Conservation (phyloP, 1,139 yeast genomes). For the Geotrichum klebahnii region DNA sequence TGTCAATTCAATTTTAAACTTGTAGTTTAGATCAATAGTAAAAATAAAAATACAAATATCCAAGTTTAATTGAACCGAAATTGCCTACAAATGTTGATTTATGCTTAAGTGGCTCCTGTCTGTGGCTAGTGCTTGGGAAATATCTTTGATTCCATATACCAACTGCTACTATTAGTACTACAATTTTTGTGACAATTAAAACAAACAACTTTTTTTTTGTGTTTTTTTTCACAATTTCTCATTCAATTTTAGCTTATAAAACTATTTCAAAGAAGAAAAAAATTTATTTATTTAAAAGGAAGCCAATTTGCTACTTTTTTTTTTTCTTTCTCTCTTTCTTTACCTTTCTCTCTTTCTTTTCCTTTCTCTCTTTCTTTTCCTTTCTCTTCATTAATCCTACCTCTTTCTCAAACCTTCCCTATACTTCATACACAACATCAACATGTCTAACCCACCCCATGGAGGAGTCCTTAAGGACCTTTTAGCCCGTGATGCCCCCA, state of each 20-base stretch:
- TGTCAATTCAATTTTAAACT: too few species aligned
- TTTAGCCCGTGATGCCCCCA: conserved; percentile 70
- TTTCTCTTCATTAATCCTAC: background rate
- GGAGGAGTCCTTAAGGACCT: conserved; percentile 87
- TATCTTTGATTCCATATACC: too few species aligned
- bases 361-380: background rate
- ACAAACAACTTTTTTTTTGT: background rate
- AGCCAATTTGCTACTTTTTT: background rate
- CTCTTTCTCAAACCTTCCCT: background rate
- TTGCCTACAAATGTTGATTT: too few species aligned
- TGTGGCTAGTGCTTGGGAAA: too few species aligned
- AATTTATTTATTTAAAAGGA: background rate
- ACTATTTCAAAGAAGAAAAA: background rate
- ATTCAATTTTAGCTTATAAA: conserved; percentile 3
- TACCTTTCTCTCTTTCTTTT: background rate
- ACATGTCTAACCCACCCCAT: conserved; percentile 76
- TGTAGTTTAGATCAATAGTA: too few species aligned
- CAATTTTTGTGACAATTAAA: background rate
- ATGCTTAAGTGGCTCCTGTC: too few species aligned
- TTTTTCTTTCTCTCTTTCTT: background rate
- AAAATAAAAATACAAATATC: too few species aligned
- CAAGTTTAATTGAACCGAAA: too few species aligned
- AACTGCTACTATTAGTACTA: too few species aligned
- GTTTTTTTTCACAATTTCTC: background rate
- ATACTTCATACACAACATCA: conserved; percentile 9